Evolutionary conservation across 2,329 filamentous ascomycete species (phyloP).

Genomic region (Colletotrichum sp.): DNA sequence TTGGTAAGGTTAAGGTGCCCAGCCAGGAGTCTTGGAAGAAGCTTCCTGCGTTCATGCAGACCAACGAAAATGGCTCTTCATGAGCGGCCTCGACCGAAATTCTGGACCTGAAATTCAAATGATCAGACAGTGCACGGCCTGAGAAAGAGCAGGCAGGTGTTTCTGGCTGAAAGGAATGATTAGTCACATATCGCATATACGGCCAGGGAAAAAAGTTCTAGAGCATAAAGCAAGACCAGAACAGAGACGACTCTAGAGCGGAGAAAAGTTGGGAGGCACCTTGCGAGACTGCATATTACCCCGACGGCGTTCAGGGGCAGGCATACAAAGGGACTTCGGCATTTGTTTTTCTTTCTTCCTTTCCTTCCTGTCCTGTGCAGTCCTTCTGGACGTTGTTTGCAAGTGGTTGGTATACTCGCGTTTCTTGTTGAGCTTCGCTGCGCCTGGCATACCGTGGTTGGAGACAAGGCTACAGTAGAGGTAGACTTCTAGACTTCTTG

Average conservation of each 20-base stretch:
- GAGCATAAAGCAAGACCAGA: constrained; percentile 9
- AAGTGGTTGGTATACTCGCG: not conserved
- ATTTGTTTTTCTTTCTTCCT: constrained; percentile 11
- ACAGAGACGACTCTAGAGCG: not conserved
- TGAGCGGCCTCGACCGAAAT: not conserved
- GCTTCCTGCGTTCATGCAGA: constrained; percentile 51
- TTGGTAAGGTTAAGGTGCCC: constrained; percentile 75
- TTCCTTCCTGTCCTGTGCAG: constrained; percentile 7
- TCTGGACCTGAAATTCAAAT: not conserved
- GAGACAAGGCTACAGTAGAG: not conserved
- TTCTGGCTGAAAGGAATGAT: not conserved
- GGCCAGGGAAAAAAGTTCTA: constrained; percentile 6
- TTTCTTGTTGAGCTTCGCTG: not conserved
- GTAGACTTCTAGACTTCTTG: not conserved
- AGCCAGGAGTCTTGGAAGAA: constrained; percentile 58
- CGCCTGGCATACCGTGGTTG: not conserved
- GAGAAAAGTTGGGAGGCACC: constrained; percentile 2
- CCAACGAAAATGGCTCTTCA: not conserved
- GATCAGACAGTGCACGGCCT: not conserved
- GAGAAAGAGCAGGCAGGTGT: not conserved
- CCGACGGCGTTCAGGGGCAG: constrained; percentile 18
- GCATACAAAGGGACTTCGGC: constrained; percentile 7
- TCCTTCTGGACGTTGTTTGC: not conserved
- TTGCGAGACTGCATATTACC: constrained; percentile 10
- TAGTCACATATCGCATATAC: constrained; percentile 12